Evolutionary conservation across 2,329 filamentous ascomycete genomes (phyloP).

Genomic region (Aureobasidium sp.): DNA sequence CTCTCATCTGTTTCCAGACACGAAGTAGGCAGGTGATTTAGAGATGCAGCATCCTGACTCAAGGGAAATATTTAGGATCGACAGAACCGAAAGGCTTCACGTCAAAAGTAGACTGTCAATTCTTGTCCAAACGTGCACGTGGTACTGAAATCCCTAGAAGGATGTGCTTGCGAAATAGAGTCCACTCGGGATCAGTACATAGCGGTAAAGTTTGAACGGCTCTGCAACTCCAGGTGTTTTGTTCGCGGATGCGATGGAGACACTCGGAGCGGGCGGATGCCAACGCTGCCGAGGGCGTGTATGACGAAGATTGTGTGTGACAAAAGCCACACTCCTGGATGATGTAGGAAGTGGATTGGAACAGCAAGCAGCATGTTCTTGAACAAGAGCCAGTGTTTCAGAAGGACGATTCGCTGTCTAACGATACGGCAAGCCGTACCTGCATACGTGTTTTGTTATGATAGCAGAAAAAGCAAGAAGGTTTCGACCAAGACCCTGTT

Average conservation of each 20-base stretch:
- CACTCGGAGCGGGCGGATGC: conserved; percentile 1
- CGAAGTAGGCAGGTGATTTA: not conserved
- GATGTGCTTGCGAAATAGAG: conserved; percentile 5
- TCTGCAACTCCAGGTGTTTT: not conserved
- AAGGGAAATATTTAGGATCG: not conserved
- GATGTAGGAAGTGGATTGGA: not conserved
- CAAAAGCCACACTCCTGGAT: not conserved
- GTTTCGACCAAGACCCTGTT: not conserved
- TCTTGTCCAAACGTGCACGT: not conserved
- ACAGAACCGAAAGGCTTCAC: not conserved
- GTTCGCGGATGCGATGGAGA: not conserved
- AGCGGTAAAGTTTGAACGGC: conserved; percentile 5
- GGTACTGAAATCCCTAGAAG: not conserved
- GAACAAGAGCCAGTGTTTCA: conserved; percentile 2
- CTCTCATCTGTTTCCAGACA: not conserved
- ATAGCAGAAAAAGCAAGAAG: not conserved
- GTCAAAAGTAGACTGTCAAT: not conserved
- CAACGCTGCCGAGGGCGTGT: conserved; percentile 1
- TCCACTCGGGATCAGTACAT: not conserved
- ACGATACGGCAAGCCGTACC: not conserved
- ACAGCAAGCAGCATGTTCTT: not conserved
- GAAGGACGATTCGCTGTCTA: not conserved
- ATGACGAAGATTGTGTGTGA: not conserved
- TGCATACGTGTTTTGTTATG: conserved; percentile 1
- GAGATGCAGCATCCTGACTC: not conserved